Evolutionary conservation across 2,329 filamentous ascomycete species (phyloP), one percentile per base, ranked within the genome.

Genomic region (Calonectria hawksworthii): DNA sequence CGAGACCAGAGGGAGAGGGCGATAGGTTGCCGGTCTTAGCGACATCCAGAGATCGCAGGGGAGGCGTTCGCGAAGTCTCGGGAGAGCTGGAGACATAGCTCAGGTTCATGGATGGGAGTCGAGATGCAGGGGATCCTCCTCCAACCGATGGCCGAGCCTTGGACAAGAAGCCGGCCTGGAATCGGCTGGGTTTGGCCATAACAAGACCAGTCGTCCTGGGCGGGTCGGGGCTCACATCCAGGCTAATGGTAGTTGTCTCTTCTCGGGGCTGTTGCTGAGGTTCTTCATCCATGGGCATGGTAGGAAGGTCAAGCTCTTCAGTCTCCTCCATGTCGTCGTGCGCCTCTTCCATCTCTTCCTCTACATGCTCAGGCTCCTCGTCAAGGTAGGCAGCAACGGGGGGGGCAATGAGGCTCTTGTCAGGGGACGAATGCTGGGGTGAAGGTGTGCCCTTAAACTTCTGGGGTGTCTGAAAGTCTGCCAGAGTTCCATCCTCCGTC

Each of bases 391-490:
- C 68, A 26, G 78, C 76, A 52, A 78, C 54, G 0, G 65, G 47
- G n/a, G 85, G 80, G 3, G 86, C 83, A 16, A 85, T 78, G 2
- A 88, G 84, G 26, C 67, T 73, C 78, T 78, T 82, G 70, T 81
- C 77, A 0, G 78, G 76, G 0, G 80, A 80, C 7, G 76, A 44
- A 26, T 80, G 70, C 65, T 92, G 90, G 9, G 92, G 91, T 2
- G 88, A 88, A 21, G 56, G 56, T 11, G 56, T 63, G 56, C 56
- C 56, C 56, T 78, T 88, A 11, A 90, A 84, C 82, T 93, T 94
- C 83, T 96, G 91, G 1, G 97, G 96, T 3, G 96, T 98, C 86
- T 95, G 95, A 83, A 96, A 98, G 83, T 99, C 97, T 14, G 94
- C 96, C 71, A 99, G 87, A 0, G 93, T 93, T 30, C 96, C 96